phyloP scores from a whole-genome alignment of 495 filamentous ascomycete genomes.

The Xylaria flabelliformis region DNA sequence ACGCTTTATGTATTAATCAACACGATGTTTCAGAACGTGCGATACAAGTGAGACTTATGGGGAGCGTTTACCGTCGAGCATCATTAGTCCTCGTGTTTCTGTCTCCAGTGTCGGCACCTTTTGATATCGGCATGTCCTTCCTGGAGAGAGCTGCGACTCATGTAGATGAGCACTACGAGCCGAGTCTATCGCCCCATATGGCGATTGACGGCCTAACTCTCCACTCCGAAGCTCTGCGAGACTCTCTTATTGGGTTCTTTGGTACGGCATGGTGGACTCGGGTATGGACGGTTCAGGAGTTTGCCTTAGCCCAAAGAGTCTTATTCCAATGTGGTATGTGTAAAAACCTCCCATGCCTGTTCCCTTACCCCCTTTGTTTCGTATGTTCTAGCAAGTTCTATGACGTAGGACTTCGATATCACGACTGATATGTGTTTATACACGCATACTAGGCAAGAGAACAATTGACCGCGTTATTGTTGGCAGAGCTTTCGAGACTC shows the following conservation, averaged over 20 bases:
- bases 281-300: conserved; percentile 5
- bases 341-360: no score
- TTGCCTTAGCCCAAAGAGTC: background rate
- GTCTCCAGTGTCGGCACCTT: background rate
- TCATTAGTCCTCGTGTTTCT: background rate
- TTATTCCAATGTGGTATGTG: background rate
- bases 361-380: no score
- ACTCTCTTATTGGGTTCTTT: conserved; percentile 7
- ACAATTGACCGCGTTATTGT: background rate
- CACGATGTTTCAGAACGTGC: background rate
- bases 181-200: background rate
- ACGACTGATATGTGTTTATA: no score
- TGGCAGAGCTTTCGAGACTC: background rate
- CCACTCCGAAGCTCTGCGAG: background rate
- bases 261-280: conserved; percentile 4
- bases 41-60: background rate
- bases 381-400: no score
- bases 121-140: conserved; percentile 3
- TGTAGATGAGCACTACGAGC: conserved; percentile 1
- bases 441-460: background rate
- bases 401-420: no score
- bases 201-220: background rate
- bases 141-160: conserved; percentile 1
- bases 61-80: background rate
- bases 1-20: background rate